These are phyloP conservation scores for Lepidium africanum DNA, from an alignment of 345 rosid species.

Conservation along the genomic window DNA sequence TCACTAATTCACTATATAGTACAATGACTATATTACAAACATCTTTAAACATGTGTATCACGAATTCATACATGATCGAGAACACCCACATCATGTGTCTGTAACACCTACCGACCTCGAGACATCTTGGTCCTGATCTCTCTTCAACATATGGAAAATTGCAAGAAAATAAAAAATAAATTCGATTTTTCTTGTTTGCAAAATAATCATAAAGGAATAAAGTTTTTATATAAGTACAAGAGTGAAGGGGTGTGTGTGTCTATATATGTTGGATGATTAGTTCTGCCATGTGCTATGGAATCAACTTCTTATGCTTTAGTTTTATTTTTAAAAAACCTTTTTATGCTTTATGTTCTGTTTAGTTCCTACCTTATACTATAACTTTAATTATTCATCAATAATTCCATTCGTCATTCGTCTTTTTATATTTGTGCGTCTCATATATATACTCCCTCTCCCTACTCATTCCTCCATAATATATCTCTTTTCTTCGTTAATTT, in stretches of 20 bases:
- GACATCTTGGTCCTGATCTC: slow-evolving; percentile 2
- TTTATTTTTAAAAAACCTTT: no score
- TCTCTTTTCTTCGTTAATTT: background rate
- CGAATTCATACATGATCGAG: background rate
- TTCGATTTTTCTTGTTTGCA: background rate
- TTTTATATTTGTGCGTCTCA: background rate
- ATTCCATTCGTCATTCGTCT: background rate
- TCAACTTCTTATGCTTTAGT: slow-evolving; percentile 8
- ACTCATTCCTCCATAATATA: slow-evolving; percentile 2
- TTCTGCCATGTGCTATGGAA: slow-evolving; percentile 49
- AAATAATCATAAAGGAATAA: background rate
- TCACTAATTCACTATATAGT: background rate
- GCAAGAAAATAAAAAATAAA: background rate
- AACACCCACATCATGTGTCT: slow-evolving; percentile 16
- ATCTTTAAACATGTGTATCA: background rate
- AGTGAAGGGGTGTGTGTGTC: background rate
- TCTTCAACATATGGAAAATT: background rate
- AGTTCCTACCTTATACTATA: slow-evolving; percentile 33
- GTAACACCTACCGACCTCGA: slow-evolving; percentile 7
- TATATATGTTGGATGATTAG: slow-evolving; percentile 23
- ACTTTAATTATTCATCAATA: slow-evolving; percentile 19
- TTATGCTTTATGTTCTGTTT: slow-evolving; percentile 33
- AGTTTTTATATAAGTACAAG: background rate
- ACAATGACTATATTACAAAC: background rate
- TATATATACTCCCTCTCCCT: slow-evolving; percentile 17